Conservation (phyloP, 2,329 filamentous ascomycete species). For the Alternaria incomplexa region DNA sequence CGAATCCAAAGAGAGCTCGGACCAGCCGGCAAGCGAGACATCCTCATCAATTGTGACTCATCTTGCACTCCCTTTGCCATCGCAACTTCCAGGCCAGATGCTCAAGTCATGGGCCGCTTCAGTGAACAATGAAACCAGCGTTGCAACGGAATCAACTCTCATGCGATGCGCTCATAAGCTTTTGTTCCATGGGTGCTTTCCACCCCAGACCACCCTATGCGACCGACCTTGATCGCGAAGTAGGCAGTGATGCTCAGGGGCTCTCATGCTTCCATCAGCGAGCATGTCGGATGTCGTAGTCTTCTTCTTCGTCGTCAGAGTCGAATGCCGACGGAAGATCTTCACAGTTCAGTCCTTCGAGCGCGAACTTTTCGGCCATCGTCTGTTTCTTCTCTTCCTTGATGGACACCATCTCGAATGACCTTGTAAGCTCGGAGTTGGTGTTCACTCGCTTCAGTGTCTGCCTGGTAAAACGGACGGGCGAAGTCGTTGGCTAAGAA, state of each 20-base stretch:
- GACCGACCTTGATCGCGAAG: neutral
- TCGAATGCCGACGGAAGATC: slow-evolving; percentile 33
- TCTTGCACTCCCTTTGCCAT: neutral
- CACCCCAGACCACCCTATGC: neutral
- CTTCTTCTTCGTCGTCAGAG: slow-evolving; percentile 28
- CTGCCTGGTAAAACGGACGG: slow-evolving; percentile 20
- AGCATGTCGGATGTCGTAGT: neutral
- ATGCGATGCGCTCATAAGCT: neutral
- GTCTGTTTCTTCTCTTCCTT: slow-evolving; percentile 5
- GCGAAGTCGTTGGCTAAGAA: neutral
- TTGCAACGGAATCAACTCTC: neutral
- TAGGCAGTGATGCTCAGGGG: neutral
- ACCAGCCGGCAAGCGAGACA: neutral
- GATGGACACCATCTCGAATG: slow-evolving; percentile 10
- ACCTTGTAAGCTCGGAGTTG: slow-evolving; percentile 26
- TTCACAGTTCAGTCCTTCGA: slow-evolving; percentile 14
- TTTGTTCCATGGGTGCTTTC: neutral
- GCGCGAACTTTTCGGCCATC: slow-evolving; percentile 9
- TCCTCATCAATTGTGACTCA: neutral
- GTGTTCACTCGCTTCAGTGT: slow-evolving; percentile 21
- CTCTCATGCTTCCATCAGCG: neutral
- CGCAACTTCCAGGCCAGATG: neutral
- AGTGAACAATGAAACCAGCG: neutral
- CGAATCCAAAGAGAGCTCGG: slow-evolving; percentile 6
- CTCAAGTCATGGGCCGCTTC: neutral